Percentiles rank a stretch among this genome's conserved stretches.
Evolutionary conservation across 805 yeast genomes (phyloP).

Genomic region (Lachancea mirantina): DNA sequence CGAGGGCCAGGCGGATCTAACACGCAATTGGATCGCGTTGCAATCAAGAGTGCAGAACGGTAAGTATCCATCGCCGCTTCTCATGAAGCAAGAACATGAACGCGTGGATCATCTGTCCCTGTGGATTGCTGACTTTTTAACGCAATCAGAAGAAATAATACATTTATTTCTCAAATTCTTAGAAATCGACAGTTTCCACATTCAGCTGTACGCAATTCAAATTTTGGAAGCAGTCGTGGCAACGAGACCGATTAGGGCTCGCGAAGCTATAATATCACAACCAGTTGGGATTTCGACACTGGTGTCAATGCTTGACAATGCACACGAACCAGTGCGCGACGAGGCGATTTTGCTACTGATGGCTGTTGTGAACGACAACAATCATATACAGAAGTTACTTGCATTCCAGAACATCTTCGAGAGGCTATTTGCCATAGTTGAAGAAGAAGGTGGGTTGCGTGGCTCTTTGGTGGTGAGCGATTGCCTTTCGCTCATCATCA

Average conservation of each 20-base stretch:
- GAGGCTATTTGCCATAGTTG: constrained; percentile 66
- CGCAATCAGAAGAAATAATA: constrained; percentile 43
- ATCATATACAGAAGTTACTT: constrained; percentile 83
- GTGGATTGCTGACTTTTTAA: constrained; percentile 92
- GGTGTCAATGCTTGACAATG: constrained; percentile 53
- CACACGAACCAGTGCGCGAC: constrained; percentile 80
- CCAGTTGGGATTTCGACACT: constrained; percentile 78
- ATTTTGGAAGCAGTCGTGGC: constrained; percentile 75
- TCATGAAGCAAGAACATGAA: constrained; percentile 42
- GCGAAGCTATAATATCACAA: constrained; percentile 61
- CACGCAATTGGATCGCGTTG: constrained; percentile 66
- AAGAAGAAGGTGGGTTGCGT: constrained; percentile 80
- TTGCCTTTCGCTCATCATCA: constrained; percentile 67
- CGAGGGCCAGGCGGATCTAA: constrained; percentile 51
- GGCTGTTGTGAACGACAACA: constrained; percentile 73
- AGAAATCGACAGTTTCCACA: constrained; percentile 64
- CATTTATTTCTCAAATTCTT: constrained; percentile 42
- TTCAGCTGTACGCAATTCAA: constrained; percentile 74
- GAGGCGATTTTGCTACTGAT: constrained; percentile 79
- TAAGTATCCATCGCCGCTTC: constrained; percentile 67
- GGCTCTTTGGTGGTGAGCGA: constrained; percentile 91
- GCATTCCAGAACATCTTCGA: constrained; percentile 94
- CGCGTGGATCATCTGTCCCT: constrained; percentile 76
- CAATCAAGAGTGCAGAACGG: constrained; percentile 70
- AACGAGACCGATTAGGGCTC: constrained; percentile 65